Evolutionary conservation across 2,329 filamentous ascomycete species (phyloP), one percentile per base, ranked within the genome.

Genomic region (Cladobotryum mycophilum): DNA sequence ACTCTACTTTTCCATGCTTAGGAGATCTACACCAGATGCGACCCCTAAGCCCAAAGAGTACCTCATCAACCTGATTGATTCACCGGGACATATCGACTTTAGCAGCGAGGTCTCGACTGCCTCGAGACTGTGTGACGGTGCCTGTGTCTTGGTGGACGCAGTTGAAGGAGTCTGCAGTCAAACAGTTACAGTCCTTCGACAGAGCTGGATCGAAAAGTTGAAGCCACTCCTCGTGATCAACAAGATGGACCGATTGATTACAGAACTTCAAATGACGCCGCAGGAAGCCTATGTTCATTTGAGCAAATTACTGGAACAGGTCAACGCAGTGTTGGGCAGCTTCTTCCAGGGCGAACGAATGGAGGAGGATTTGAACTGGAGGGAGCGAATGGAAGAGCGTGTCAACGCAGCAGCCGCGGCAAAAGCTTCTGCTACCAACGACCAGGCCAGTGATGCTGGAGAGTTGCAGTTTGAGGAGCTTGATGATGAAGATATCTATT

Each of bases 141-240:
- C 93, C 6, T 82, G 97, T 9, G 89, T 99, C 11, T 75, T 99
- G 30, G 91, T 99, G 17, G 93, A 99, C 68, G 93, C 92, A 4
- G 93, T 99, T 0, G 93, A 99, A 67, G 93, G 93, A 46, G 93
- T 99, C 3, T 99, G 93, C 75, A 96, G 91, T 70, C 93, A 99
- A 71, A 99, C 93, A 0, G 93, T 99, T 36, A 99, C 93, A 1
- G 93, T 99, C 14, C 76, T 99, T 51, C 84, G 93, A 35, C 93
- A 99, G 67, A 86, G 90, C 43, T 99, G 92, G 91, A 86, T 85
- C 34, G 93, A 99, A 71, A 93, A 96, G 70, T 77, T 99, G 54
- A 96, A 95, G 68, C 93, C 93, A 1, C 74, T 99, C 37, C 78
- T 99, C 40, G 90, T 97, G 50, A 92, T 99, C 70, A 99, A 99